A percentile compares a stretch with the other conserved stretches of the same genome.
phyloP scores from a whole-genome alignment of 345 rosid genomes.

The Citrus australasica region DNA sequence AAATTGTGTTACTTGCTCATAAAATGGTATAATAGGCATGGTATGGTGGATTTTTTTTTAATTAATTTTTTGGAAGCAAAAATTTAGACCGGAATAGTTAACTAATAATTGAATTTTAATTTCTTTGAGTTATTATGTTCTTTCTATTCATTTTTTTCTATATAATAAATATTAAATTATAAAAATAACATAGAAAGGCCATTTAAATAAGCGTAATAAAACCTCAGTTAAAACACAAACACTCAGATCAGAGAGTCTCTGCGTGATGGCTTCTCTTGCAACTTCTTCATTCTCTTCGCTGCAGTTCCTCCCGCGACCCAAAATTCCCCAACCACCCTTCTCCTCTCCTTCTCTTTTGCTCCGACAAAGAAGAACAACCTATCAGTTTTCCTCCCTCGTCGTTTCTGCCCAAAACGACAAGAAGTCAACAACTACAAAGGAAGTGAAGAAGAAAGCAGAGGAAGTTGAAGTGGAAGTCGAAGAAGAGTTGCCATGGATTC shows the following conservation, averaged over 20 bases:
- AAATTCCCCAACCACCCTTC: constrained; percentile 15
- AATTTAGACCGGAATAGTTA: no score
- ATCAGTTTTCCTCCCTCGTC: constrained; percentile 6
- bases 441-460: neutral
- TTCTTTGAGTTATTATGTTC: neutral
- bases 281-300: constrained; percentile 14
- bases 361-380: constrained; percentile 13
- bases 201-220: neutral
- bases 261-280: neutral
- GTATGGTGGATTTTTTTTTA: no score
- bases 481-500: constrained; percentile 91
- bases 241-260: no score
- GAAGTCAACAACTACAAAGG: constrained; percentile 10
- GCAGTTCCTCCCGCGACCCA: constrained; percentile 24
- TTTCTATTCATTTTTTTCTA: neutral
- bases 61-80: no score
- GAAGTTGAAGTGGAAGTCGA: constrained; percentile 69
- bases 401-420: constrained; percentile 28
- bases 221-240: neutral
- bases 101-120: no score
- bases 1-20: no score
- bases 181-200: no score
- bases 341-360: constrained; percentile 13
- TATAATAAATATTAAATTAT: neutral
- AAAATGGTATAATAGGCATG: no score